These are phyloP conservation scores for Tuber indicum DNA, from an alignment of 495 filamentous ascomycete species.

Conservation along the genomic window DNA sequence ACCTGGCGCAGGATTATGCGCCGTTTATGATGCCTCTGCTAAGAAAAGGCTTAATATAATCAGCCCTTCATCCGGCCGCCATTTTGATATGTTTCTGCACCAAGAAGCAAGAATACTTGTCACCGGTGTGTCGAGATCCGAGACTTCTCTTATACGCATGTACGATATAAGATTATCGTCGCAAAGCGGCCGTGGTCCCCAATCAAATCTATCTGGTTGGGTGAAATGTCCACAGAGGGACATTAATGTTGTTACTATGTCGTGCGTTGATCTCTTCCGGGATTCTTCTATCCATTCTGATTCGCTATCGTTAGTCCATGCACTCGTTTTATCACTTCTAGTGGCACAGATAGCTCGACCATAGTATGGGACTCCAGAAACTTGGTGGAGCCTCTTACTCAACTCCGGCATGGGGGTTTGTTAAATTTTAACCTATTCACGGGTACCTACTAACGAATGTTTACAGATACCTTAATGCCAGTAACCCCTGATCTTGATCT, in stretches of 20 bases:
- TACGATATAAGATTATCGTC: background rate
- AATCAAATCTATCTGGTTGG: slow-evolving; percentile 15
- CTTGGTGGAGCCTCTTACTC: slow-evolving; percentile 54
- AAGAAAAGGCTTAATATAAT: background rate
- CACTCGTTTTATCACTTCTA: slow-evolving; percentile 61
- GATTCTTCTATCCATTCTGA: slow-evolving; percentile 44
- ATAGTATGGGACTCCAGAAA: slow-evolving; percentile 79
- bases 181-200: background rate
- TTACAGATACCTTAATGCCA: slow-evolving; percentile 54
- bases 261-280: slow-evolving; percentile 47
- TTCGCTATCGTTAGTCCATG: slow-evolving; percentile 46
- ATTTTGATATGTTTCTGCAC: slow-evolving; percentile 34
- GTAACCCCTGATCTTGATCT: slow-evolving; percentile 51
- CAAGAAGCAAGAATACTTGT: slow-evolving; percentile 7
- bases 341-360: slow-evolving; percentile 73
- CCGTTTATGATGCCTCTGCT: background rate
- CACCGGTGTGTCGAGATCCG: background rate
- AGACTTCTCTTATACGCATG: background rate
- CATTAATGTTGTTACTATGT: slow-evolving; percentile 74
- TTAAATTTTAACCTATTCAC: background rate
- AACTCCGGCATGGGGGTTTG: slow-evolving; percentile 57
- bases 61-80: slow-evolving; percentile 4
- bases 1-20: background rate
- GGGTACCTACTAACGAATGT: slow-evolving; percentile 6
- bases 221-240: slow-evolving; percentile 72